Conservation (phyloP, 352 stramenopile species). For the Blastocystis sp. region DNA sequence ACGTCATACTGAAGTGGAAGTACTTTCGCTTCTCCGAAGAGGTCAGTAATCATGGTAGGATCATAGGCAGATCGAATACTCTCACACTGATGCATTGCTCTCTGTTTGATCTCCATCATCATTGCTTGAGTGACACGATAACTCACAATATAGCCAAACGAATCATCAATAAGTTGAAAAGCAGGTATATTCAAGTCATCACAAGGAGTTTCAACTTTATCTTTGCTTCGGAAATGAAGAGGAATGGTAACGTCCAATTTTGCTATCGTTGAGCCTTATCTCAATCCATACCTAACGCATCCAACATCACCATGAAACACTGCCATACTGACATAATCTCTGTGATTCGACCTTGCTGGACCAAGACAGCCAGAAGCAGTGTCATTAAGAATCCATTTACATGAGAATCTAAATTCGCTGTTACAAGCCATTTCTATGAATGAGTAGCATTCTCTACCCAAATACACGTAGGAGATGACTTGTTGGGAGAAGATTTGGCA, state of each 20-base stretch:
- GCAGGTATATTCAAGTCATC: not conserved
- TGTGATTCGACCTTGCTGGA: not conserved
- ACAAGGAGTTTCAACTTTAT: not conserved
- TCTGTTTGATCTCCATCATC: not conserved
- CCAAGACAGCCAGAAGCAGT: not conserved
- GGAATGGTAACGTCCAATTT: not conserved
- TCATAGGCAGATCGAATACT: not conserved
- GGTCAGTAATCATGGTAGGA: not conserved
- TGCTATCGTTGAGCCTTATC: not conserved
- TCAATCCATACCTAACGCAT: not conserved
- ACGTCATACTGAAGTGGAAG: not conserved
- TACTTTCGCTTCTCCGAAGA: not conserved
- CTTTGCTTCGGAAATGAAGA: not conserved
- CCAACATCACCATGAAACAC: not conserved
- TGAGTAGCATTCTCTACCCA: not conserved
- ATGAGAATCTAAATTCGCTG: constrained; percentile 10
- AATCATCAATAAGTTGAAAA: constrained; percentile 12
- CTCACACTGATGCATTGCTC: not conserved
- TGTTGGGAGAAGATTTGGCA: not conserved
- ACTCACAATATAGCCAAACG: not conserved
- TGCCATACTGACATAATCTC: not conserved
- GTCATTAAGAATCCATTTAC: not conserved
- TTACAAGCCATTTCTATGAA: constrained; percentile 14
- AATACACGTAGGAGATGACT: not conserved
- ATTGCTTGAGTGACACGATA: not conserved